phyloP scores from a whole-genome alignment of 768 basidiomycete genomes.

The Agaricus blazei region DNA sequence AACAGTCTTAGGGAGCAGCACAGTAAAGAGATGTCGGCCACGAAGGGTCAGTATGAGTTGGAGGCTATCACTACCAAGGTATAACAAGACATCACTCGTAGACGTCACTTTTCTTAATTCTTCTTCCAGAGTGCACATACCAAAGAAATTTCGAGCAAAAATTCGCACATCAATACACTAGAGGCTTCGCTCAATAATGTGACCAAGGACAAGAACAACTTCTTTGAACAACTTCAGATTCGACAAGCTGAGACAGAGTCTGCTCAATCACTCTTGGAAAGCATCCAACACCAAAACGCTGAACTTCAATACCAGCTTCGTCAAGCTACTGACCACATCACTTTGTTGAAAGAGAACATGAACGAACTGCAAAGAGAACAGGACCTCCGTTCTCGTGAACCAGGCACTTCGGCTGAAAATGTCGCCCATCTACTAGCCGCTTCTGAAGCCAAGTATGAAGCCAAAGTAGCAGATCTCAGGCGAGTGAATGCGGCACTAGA shows the following conservation, averaged over 20 bases:
- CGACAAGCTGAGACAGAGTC: slow-evolving; percentile 91
- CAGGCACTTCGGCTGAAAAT: slow-evolving; percentile 53
- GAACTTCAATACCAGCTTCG: slow-evolving; percentile 86
- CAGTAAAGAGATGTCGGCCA: slow-evolving; percentile 66
- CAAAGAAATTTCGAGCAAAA: slow-evolving; percentile 60
- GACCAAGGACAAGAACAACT: slow-evolving; percentile 65
- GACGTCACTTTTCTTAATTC: slow-evolving; percentile 4
- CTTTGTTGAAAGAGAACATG: slow-evolving; percentile 68
- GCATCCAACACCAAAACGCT: slow-evolving; percentile 68
- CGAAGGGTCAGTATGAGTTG: slow-evolving; percentile 71
- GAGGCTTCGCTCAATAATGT: slow-evolving; percentile 68
- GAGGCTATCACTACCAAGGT: slow-evolving; percentile 73
- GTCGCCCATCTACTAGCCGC: slow-evolving; percentile 69
- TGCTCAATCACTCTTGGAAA: slow-evolving; percentile 68
- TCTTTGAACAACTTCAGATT: slow-evolving; percentile 84
- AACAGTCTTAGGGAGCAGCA: slow-evolving; percentile 52
- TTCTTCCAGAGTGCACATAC: slow-evolving; percentile 53
- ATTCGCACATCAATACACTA: slow-evolving; percentile 59
- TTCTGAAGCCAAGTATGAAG: slow-evolving; percentile 73
- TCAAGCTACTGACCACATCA: slow-evolving; percentile 69
- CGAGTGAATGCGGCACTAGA: slow-evolving; percentile 60
- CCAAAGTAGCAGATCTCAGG: slow-evolving; percentile 67
- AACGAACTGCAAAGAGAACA: slow-evolving; percentile 58
- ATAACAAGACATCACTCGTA: slow-evolving; percentile 21
- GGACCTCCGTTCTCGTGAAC: slow-evolving; percentile 38